These are phyloP conservation scores for Sporothrix brasiliensis DNA, from an alignment of 2,329 filamentous ascomycete species.

Conservation along the genomic window DNA sequence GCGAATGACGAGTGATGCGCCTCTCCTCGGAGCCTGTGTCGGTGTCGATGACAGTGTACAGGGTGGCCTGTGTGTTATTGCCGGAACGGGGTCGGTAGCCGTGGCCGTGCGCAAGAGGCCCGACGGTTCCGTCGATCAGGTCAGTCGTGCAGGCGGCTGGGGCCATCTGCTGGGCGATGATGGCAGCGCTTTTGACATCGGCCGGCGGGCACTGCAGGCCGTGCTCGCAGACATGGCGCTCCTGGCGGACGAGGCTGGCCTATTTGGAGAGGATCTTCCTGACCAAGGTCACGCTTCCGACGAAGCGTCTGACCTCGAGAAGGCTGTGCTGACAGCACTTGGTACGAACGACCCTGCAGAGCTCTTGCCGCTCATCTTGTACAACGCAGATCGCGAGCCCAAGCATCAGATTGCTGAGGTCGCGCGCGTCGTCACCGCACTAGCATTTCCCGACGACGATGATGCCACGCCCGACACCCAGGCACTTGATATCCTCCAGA, in stretches of 20 bases:
- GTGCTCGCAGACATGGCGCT: conserved; percentile 29
- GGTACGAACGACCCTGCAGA: not conserved
- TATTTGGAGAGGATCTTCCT: not conserved
- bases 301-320: not conserved
- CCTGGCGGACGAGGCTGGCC: conserved; percentile 13
- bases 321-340: conserved; percentile 20
- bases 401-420: conserved; percentile 31
- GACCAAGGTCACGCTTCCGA: not conserved
- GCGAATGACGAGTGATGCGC: conserved; percentile 30
- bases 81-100: conserved; percentile 22
- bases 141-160: conserved; percentile 30
- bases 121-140: not conserved
- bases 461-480: not conserved
- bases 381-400: conserved; percentile 25
- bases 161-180: conserved; percentile 29
- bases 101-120: conserved; percentile 19
- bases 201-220: conserved; percentile 29
- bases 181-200: conserved; percentile 30
- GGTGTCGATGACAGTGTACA: conserved; percentile 22
- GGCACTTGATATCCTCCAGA: conserved; percentile 6
- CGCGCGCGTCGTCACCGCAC: conserved; percentile 24
- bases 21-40: conserved; percentile 25
- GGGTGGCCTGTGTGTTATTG: conserved; percentile 25
- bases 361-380: conserved; percentile 28
- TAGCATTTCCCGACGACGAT: conserved; percentile 19